Evolutionary conservation across 73 alveolate genomes (phyloP), one percentile per base, ranked within the genome.

Genomic region (Paramecium sexaurelia): DNA sequence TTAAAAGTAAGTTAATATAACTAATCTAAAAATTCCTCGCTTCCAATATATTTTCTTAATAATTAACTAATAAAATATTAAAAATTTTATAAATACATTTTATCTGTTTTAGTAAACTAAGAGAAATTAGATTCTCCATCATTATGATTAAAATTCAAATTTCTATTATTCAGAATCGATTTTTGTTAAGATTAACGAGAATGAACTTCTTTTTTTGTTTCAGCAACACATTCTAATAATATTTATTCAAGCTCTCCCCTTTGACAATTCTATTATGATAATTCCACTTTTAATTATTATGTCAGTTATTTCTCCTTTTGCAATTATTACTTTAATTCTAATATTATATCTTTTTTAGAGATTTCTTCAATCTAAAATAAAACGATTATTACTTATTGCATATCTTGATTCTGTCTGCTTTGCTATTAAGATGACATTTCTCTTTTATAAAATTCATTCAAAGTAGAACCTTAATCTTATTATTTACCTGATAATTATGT

Each of bases 21-120:
- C 27, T 69, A 27, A 88, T 88, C 94, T 69, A 69, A 69, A 19
- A 88, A 88, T 71, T 88, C 75, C 27, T 88, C 94, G 24, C 91
- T 69, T 29, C 68, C 51, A 17, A 88, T 69, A 69, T 41, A 88
- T 37, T 17, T 56, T 71, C 55, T 88, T 11, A 88, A 41, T 13
- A 82, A 68, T 47, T 22, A 7, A 6, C 94, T 88, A 13, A 68
- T 7, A 9, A 29, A n/a, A n/a, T n/a, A n/a, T n/a, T 24, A 69
- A 20, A 7, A 13, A 26, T 17, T n/a, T 3, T 15, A 22, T 36
- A 68, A 11, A 55, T 88, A 68, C 94, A 41, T 61, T 69, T 88
- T 88, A 47, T 88, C 94, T 40, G 55, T 45, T 19, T 78, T 20
- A 6, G 55, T 45, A 24, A 43, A 41, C 41, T 7, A 17, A 15